Base-by-base conservation (phyloP, 2,329 filamentous ascomycete species). In the Orbilia oligospora region DNA sequence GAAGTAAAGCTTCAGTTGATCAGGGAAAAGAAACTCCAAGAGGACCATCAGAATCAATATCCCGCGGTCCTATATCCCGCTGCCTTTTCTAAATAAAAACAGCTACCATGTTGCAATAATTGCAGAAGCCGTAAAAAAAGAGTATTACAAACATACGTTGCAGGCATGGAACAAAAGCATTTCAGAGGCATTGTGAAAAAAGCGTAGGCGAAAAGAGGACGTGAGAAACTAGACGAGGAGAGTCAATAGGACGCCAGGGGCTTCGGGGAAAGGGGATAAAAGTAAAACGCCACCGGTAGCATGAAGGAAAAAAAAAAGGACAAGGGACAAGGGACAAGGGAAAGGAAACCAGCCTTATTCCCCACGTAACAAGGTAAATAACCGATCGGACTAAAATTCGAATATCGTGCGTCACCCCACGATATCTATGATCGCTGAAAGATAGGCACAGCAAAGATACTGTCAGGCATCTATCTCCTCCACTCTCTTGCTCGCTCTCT, bases 401-500 rank as follows among this genome's bases (percentile, higher is more conserved):
- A 44, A 10, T 24, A 61, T 24, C 20, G 6, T 44, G 18, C 36
- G 10, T 27, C 56, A 2, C 36, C 18, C n/a, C 14, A 30, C 24
- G 51, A 36, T n/a, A 18, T 38, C 53, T n/a, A 36, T 30, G 9
- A 12, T 14, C 5, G 12, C 16, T 3, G 53, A 22, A 22, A 58
- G 9, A 12, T 8, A 16, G 6, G 51, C 8, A 2, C 6, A 14
- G 4, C 6, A 58, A 58, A 16, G 16, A 6, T 36, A 20, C 6
- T 22, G 5, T 22, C 33, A 10, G 27, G 20, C 33, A 14, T 16
- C 56, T 56, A 78, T 44, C 75, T 67, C 24, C 75, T 56, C 75
- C 75, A 78, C 44, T 78, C 75, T 41, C 75, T 78, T n/a, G 75
- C 79, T 49, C 80, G 64, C n/a, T 80, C 72, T 8, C 70, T 48